Evolutionary conservation across 306 rosid species (phyloP).

Genomic region (Begonia peltatifolia): DNA sequence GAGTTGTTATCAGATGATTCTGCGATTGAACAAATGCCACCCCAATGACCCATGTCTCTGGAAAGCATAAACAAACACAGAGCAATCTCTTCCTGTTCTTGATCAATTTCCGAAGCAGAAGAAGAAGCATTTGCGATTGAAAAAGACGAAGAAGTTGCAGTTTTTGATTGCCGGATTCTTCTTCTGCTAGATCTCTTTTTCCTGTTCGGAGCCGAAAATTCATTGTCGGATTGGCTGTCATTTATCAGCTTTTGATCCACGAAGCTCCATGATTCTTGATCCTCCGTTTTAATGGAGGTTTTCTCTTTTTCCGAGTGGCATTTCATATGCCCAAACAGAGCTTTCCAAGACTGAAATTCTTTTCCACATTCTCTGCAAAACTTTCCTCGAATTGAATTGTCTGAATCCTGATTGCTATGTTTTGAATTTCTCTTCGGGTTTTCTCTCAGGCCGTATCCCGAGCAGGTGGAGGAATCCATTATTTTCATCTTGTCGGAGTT

Average conservation of each 20-base stretch:
- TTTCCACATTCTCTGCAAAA: conserved; percentile 81
- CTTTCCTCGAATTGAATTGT: conserved; percentile 25
- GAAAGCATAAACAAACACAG: conserved; percentile 82
- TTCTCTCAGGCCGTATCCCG: conserved; percentile 60
- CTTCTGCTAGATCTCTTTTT: conserved; percentile 47
- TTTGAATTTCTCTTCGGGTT: conserved; percentile 74
- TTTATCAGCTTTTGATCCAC: conserved; percentile 23
- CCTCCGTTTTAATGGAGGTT: conserved; percentile 27
- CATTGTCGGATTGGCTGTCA: conserved; percentile 65
- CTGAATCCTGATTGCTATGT: conserved; percentile 33
- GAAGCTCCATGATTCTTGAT: conserved; percentile 55
- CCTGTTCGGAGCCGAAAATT: conserved; percentile 34
- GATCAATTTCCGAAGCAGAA: conserved; percentile 53
- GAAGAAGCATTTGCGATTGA: conserved; percentile 29
- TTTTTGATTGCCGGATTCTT: conserved; percentile 33
- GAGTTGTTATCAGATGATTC: conserved; percentile 63
- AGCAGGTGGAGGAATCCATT: neutral
- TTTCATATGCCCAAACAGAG: conserved; percentile 86
- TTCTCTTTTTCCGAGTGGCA: conserved; percentile 59
- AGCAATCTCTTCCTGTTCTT: conserved; percentile 88
- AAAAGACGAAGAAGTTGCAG: conserved; percentile 23
- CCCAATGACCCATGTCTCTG: conserved; percentile 45
- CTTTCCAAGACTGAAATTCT: conserved; percentile 66
- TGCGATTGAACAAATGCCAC: conserved; percentile 24
- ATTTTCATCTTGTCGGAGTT: conserved; percentile 8